Conservation (phyloP, 2,329 filamentous ascomycete species). For the Pseudocercospora ulei region DNA sequence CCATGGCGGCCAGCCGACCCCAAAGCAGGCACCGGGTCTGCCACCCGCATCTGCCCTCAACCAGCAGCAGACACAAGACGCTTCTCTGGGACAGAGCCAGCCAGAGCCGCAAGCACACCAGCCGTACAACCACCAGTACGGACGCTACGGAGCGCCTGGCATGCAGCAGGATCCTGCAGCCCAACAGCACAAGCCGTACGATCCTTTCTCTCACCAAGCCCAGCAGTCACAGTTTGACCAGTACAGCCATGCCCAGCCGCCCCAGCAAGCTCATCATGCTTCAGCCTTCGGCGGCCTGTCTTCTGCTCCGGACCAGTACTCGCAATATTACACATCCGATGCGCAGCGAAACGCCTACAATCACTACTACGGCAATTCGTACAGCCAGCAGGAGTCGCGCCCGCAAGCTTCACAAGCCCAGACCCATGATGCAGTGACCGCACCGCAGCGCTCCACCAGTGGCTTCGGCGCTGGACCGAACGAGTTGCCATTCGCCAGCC, state of each 20-base stretch:
- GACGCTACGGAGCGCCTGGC: slow-evolving; percentile 56
- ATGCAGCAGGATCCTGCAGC: slow-evolving; percentile 48
- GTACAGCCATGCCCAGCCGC: slow-evolving; percentile 44
- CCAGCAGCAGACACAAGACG: slow-evolving; percentile 35
- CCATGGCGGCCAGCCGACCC: slow-evolving; percentile 38
- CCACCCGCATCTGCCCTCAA: slow-evolving; percentile 52
- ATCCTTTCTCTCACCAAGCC: slow-evolving; percentile 72
- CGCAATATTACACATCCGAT: slow-evolving; percentile 74
- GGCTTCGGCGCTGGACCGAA: slow-evolving; percentile 57
- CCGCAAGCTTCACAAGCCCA: slow-evolving; percentile 27
- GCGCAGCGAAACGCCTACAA: slow-evolving; percentile 63
- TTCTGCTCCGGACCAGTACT: slow-evolving; percentile 68
- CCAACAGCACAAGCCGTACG: slow-evolving; percentile 70
- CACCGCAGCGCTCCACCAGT: slow-evolving; percentile 66
- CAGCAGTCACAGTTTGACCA: slow-evolving; percentile 42
- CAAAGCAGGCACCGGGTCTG: slow-evolving; percentile 53
- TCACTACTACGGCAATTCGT: slow-evolving; percentile 52
- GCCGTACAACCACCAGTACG: slow-evolving; percentile 56
- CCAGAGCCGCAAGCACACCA: slow-evolving; percentile 42
- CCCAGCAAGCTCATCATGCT: slow-evolving; percentile 47
- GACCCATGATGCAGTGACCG: slow-evolving; percentile 61
- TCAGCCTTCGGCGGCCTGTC: slow-evolving; percentile 59
- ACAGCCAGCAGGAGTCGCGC: slow-evolving; percentile 42
- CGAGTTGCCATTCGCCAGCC: slow-evolving; percentile 48
- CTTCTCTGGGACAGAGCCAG: slow-evolving; percentile 45